Base-by-base conservation (phyloP, 108 stramenopile genomes). In the Nitzschia putrida region DNA sequence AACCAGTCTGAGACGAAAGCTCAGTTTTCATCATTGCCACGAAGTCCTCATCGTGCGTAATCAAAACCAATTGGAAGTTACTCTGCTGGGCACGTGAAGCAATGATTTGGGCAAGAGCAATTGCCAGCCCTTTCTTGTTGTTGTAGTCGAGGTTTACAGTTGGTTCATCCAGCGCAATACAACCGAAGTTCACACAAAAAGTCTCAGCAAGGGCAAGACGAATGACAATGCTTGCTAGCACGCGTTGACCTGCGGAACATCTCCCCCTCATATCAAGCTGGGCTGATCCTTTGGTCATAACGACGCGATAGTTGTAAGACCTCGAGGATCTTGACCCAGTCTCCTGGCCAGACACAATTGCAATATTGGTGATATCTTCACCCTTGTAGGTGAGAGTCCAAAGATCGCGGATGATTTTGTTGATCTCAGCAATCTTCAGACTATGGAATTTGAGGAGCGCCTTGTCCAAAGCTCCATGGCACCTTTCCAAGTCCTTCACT, bases 31-130 rank as follows among this genome's bases (percentile, higher is more conserved):
- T 92, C 89, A 93, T 91, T 21, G 71, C 66, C 9, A 98, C 95
- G 79, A 99, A 99, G 26, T 98, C 98, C 80, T 98, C 97, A 60
- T 99, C 99, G 82, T 99, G 99, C 5, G 99, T 99, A 72, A 99
- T 99, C 51, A 94, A 64, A 38, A 99, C 73, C 51, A 99, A 83
- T 83, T 99, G 99, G 70, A 99, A 98, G 83, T 99, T 98, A 45
- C 74, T 75, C 81, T 99, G 98, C 18, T 83, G 73, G 9, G 87
- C 67, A 23, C 97, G 85, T 8, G 81, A 78, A 14, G 90, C 94
- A 71, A 99, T 97, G 56, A 99, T 94, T 73, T 95, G 89, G 37
- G 96, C 93, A 18, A 99, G 64, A 0, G 97, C 97, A 50, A 94
- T 81, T 13, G 98, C 98, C 34, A 99, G 83, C 10, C 97, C 97